Conservation (phyloP, 345 rosid species). For the Alliaria petiolata region DNA sequence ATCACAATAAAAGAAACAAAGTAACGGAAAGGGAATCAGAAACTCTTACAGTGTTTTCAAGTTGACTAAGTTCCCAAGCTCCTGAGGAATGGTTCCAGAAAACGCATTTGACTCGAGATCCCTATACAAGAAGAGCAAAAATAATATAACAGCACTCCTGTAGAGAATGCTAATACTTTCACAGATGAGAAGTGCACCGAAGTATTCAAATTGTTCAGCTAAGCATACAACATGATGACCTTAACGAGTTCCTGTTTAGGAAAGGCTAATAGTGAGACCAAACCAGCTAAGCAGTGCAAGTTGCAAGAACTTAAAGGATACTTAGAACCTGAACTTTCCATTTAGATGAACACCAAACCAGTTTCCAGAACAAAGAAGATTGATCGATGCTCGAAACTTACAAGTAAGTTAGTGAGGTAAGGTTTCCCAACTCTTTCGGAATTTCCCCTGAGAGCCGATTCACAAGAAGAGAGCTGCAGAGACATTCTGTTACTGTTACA, state of each 20-base stretch:
- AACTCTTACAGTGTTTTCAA: constrained; percentile 42
- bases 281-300: background rate
- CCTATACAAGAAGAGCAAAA: constrained; percentile 30
- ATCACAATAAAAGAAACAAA: too few relatives aligned
- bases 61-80: constrained; percentile 48
- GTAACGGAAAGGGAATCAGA: background rate
- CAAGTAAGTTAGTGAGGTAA: constrained; percentile 44
- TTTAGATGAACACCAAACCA: constrained; percentile 1
- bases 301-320: constrained; percentile 1
- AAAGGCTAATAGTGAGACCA: background rate
- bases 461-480: constrained; percentile 48
- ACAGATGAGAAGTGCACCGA: background rate
- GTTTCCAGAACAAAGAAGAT: constrained; percentile 8
- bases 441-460: constrained; percentile 53
- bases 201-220: constrained; percentile 13
- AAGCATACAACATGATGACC: too few relatives aligned
- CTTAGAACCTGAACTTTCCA: background rate
- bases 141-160: background rate
- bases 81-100: constrained; percentile 49
- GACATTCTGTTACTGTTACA: constrained; percentile 14
- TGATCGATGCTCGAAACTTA: constrained; percentile 28
- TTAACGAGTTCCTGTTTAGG: background rate
- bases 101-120: constrained; percentile 51
- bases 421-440: constrained; percentile 45
- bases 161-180: constrained; percentile 7